These are phyloP conservation scores for Erysimum pusillum DNA, from an alignment of 441 rosid species.

Conservation along the genomic window DNA sequence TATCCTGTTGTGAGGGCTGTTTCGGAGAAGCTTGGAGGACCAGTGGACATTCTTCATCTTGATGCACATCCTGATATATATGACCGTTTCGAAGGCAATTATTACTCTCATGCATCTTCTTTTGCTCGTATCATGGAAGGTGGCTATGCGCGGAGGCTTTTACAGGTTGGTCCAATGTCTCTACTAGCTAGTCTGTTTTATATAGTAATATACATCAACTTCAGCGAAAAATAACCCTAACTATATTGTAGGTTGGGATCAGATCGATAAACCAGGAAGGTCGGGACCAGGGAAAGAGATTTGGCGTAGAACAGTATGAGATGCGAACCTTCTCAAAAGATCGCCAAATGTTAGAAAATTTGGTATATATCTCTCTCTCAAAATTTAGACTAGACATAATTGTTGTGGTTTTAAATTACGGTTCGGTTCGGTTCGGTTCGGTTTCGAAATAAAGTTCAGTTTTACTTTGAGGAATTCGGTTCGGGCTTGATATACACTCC, in stretches of 20 bases:
- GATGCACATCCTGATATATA: conserved; percentile 99
- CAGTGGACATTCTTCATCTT: conserved; percentile 92
- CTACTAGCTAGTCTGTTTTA: no score
- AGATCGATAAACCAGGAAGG: conserved; percentile 93
- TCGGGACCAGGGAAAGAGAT: conserved; percentile 89
- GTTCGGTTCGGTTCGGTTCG: background rate
- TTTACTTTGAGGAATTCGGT: background rate
- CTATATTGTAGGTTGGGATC: conserved; percentile 87
- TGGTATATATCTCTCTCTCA: conserved; percentile 58
- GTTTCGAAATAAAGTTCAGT: background rate
- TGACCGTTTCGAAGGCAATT: conserved; percentile 87
- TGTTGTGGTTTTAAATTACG: background rate
- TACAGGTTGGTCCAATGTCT: conserved; percentile 86
- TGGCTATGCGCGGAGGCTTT: conserved; percentile 86
- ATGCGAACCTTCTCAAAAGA: conserved; percentile 94
- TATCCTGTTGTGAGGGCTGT: conserved; percentile 95
- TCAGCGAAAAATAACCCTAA: no score
- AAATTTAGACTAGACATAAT: no score
- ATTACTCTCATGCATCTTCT: conserved; percentile 96
- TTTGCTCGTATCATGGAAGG: conserved; percentile 99
- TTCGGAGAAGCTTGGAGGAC: conserved; percentile 96
- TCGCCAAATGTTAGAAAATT: conserved; percentile 74
- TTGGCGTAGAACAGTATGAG: conserved; percentile 95
- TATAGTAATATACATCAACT: no score
- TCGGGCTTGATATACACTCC: no score